These are phyloP conservation scores for Tetrahymena borealis DNA, from an alignment of 73 alveolate species.

Conservation along the genomic window DNA sequence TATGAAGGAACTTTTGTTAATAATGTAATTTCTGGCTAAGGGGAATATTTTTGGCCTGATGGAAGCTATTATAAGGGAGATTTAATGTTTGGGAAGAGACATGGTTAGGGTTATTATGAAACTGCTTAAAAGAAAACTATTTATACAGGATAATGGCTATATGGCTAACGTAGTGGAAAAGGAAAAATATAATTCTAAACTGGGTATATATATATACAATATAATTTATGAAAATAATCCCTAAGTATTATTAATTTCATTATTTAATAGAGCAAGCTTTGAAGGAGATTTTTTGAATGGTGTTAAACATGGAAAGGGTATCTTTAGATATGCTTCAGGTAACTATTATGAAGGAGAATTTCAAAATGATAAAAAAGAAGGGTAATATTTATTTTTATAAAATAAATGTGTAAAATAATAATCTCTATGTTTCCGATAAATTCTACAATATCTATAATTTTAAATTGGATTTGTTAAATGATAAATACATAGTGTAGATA, in stretches of 20 bases:
- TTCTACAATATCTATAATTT: too few species aligned
- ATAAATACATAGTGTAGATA: too few species aligned
- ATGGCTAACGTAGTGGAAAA: constrained; percentile 37
- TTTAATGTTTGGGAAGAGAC: constrained; percentile 9
- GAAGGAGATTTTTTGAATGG: constrained; percentile 41
- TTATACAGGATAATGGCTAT: constrained; percentile 40
- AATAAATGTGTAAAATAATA: constrained; percentile 3
- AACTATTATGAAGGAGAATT: constrained; percentile 42
- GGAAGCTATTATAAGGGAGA: constrained; percentile 85
- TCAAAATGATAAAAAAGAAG: constrained; percentile 37
- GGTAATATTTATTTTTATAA: constrained; percentile 36
- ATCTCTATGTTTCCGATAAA: too few species aligned
- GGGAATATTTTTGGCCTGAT: constrained; percentile 84
- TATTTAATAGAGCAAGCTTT: constrained; percentile 25
- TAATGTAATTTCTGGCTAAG: constrained; percentile 54
- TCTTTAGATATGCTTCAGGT: constrained; percentile 37
- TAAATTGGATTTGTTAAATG: too few species aligned
- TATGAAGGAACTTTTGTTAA: not conserved
- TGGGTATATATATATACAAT: constrained; percentile 28
- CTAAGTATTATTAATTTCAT: not conserved
- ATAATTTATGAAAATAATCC: constrained; percentile 2
- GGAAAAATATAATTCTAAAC: constrained; percentile 30
- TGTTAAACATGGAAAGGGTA: constrained; percentile 39
- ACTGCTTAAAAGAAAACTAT: constrained; percentile 15
- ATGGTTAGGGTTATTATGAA: constrained; percentile 34